Base-by-base conservation (phyloP, 2,329 filamentous ascomycete genomes). In the Arthrobotrys pseudoclavata region DNA sequence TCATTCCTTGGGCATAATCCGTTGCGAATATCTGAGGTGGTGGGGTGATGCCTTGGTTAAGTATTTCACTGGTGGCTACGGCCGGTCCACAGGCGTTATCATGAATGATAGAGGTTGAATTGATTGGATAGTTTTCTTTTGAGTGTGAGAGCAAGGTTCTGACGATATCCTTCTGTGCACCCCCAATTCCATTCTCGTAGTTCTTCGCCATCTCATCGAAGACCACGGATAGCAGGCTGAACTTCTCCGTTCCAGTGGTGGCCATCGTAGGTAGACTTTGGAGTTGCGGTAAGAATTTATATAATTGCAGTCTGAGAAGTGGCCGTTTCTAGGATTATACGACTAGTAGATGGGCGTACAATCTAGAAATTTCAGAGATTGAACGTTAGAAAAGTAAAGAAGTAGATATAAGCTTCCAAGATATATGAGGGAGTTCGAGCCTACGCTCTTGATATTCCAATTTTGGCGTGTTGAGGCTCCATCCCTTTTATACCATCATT, bases 51-150 rank as follows among this genome's bases (percentile, higher is more conserved):
- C 48, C 31, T 15, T 15, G n/a, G 6, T 22, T 61, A 1, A 76
- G 18, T 20, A 76, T 70, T 13, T 15, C 13, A 13, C 48, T 31
- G 10, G 71, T 76, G n/a, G 64, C 57, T 12, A 76, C 42, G 1
- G 64, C 64, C 2, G 60, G 64, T 13, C 71, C 71, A 40, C 66
- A 76, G 24, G 71, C 71, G 29, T 76, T 76, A n/a, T 76, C 64
- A 13, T 76, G 71, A 26, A 76, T 57, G 6, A 76, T 29, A 2
- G 71, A 76, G 15, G n/a, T 24, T 12, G 64, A 50, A 18, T 2
- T 29, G 15, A 76, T 69, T 18, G 71, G 64, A 22, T n/a, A 26
- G 15, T 31, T 48, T 1, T 37, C 20, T 15, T 62, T 42, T 45
- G 40, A 45, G 1, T 66, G 63, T 15, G 61, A 18, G 1, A 76